Evolutionary conservation across 108 stramenopile species (phyloP).

Genomic region (Pseudonitzschia multiseries): DNA sequence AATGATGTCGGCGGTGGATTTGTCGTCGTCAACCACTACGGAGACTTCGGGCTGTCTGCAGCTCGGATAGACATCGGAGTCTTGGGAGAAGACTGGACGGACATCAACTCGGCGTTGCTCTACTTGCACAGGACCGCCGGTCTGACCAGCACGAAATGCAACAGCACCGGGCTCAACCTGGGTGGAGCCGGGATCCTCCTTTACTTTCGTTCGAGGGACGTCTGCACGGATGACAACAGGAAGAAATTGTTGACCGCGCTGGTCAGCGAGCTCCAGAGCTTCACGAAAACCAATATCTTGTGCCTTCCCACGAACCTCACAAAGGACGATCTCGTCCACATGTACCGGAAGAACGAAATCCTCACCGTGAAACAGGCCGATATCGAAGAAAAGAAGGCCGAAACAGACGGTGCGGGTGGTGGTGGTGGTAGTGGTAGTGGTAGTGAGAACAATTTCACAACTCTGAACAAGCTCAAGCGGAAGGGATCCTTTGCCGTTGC

Average conservation of each 20-base stretch:
- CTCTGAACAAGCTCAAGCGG: background rate
- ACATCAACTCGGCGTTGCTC: conserved; percentile 21
- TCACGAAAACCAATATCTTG: conserved; percentile 29
- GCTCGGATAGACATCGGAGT: conserved; percentile 29
- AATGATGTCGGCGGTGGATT: conserved; percentile 28
- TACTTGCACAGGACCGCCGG: conserved; percentile 26
- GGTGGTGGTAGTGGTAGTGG: background rate
- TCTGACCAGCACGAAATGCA: conserved; percentile 25
- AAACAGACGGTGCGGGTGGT: background rate
- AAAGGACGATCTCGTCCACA: conserved; percentile 13
- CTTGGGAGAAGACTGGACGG: conserved; percentile 21
- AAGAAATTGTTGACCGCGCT: conserved; percentile 10
- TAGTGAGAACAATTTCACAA: background rate
- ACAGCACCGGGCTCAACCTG: conserved; percentile 8
- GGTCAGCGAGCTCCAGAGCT: conserved; percentile 17
- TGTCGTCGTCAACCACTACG: conserved; percentile 31
- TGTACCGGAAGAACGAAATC: conserved; percentile 27
- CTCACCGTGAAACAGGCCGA: background rate
- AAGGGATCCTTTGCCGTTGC: conserved; percentile 27
- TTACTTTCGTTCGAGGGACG: conserved; percentile 15
- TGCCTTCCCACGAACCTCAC: conserved; percentile 23
- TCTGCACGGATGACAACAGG: conserved; percentile 12
- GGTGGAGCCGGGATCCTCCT: conserved; percentile 28
- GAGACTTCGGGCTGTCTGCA: conserved; percentile 19
- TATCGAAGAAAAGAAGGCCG: conserved; percentile 21